Conservation (phyloP, 2,329 filamentous ascomycete species). For the Intubia oerlemansii region DNA sequence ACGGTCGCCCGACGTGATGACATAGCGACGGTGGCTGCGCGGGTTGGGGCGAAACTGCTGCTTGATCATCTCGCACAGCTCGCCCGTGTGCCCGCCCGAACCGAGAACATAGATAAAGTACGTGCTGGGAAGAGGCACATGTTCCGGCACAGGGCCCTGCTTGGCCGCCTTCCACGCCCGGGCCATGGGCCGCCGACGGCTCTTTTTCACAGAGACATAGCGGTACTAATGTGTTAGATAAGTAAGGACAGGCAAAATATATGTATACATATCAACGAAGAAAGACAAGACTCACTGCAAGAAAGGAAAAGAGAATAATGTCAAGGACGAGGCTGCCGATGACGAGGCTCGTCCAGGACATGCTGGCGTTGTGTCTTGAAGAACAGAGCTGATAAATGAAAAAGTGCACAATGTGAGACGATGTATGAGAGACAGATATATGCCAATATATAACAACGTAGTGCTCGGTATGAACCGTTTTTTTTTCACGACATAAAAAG, state of each 20-base stretch:
- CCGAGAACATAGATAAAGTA: constrained; percentile 69
- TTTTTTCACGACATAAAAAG: too few relatives aligned
- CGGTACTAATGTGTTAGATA: too few relatives aligned
- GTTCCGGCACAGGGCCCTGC: constrained; percentile 5
- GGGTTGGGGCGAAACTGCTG: constrained; percentile 28
- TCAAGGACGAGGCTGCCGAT: background rate
- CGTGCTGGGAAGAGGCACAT: constrained; percentile 11
- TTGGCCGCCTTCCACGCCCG: constrained; percentile 3
- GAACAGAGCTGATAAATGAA: too few relatives aligned
- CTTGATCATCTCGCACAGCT: constrained; percentile 73
- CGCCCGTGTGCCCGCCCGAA: constrained; percentile 82
- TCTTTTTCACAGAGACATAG: constrained; percentile 1
- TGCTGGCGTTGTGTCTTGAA: background rate
- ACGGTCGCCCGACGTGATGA: constrained; percentile 56
- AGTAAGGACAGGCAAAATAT: too few relatives aligned
- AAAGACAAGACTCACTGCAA: constrained; percentile 1
- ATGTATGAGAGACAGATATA: too few relatives aligned
- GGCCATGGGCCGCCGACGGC: constrained; percentile 1
- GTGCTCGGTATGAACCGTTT: too few relatives aligned
- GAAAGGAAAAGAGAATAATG: background rate
- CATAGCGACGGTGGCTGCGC: constrained; percentile 53
- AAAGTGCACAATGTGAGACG: too few relatives aligned
- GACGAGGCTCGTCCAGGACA: background rate
- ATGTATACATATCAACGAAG: too few relatives aligned
- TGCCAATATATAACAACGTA: too few relatives aligned